Base-by-base conservation (phyloP, 352 stramenopile species). In the Pythium dissotocum region DNA sequence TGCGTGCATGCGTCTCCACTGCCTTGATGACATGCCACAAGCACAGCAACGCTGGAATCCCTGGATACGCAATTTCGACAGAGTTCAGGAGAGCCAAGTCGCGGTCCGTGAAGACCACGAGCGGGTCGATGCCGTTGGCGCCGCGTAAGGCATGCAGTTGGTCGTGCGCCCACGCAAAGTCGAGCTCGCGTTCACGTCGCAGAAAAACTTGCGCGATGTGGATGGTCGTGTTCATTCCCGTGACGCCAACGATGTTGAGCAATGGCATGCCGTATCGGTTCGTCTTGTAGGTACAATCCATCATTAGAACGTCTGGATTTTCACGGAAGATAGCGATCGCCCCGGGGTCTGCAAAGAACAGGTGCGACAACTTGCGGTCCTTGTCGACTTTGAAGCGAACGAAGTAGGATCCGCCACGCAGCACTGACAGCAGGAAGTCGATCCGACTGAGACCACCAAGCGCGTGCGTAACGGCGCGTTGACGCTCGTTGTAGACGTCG, bases 201-300 rank as follows among this genome's bases (percentile, higher is more conserved):
- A 73, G n/a, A 35, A 70, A 72, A 4, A 35, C 40, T 63, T 72
- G 65, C 1, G 51, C 70, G n/a, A 77, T 42, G 21, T 77, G 58
- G 35, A 73, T 62, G 1, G 65, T 75, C 1, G 67, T 69, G 21
- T 71, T 74, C 71, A 77, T 75, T 13, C 71, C 68, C 10, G 52
- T 72, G 7, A 74, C 51, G 5, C 59, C 63, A 0, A 75, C 63
- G 10, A 77, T 70, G n/a, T 70, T 74, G 1, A 77, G 28, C 21
- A 77, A 35, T 5, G 72, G 67, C 38, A 78, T 66, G 7, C 65
- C 57, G 38, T 68, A 75, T 13, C 51, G n/a, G 53, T 78, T 78
- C 2, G 68, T 78, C 4, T 44, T 46, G 32, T 70, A 75, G 7
- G 72, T 78, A 28, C 67, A 75, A 14, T 73, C 63, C 53, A 75